A percentile compares a stretch with the other conserved stretches of the same genome.
Evolutionary conservation across 257 asterid species (phyloP).

Genomic region (Buddleja alternifolia): DNA sequence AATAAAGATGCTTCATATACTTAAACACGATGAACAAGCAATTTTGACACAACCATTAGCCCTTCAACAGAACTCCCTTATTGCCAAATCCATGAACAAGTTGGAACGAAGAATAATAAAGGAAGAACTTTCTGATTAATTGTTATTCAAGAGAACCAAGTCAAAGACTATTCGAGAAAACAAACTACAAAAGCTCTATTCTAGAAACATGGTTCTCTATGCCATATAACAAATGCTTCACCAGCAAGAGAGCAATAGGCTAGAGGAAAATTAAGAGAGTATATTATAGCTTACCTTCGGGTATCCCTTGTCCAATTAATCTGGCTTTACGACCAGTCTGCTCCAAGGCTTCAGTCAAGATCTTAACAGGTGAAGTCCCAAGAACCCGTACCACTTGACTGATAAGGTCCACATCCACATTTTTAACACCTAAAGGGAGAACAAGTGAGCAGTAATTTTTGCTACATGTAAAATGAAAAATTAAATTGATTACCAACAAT

Average conservation of each 20-base stretch:
- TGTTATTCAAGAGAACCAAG: not conserved
- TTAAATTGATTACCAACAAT: not conserved
- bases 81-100: constrained; percentile 6
- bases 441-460: not conserved
- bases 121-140: not conserved
- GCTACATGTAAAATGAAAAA: not conserved
- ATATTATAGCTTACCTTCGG: constrained; percentile 58
- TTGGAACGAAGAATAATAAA: no score
- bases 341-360: constrained; percentile 82
- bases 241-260: not conserved
- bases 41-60: not conserved
- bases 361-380: constrained; percentile 83
- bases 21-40: not conserved
- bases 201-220: not conserved
- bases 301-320: constrained; percentile 89
- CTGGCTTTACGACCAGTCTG: constrained; percentile 94
- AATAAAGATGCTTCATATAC: no score
- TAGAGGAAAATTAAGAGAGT: not conserved
- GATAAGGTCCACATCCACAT: constrained; percentile 77
- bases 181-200: not conserved
- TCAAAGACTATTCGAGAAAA: not conserved
- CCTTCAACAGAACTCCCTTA: not conserved
- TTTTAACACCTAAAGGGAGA: constrained; percentile 67
- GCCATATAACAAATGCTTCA: not conserved
- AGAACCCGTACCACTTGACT: constrained; percentile 91